Evolutionary conservation across 805 yeast genomes (phyloP).

Genomic region (Cyberlindnera bimundalis): DNA sequence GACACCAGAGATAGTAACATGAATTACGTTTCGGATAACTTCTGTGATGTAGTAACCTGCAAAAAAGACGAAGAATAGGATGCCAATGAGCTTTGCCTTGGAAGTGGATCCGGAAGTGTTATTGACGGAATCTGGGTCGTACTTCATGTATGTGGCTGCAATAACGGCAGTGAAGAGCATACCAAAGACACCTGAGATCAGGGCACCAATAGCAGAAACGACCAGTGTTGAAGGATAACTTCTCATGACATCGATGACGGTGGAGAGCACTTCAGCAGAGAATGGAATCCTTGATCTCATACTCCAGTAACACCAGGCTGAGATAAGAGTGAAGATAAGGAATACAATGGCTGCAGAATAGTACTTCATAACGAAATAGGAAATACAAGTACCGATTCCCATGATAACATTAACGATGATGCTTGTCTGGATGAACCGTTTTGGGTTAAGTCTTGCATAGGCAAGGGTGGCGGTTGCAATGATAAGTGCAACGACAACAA

Average conservation of each 20-base stretch:
- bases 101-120: slow-evolving; percentile 29
- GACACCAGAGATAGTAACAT: slow-evolving; percentile 77
- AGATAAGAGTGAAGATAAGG: slow-evolving; percentile 57
- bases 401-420: slow-evolving; percentile 62
- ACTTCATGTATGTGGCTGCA: slow-evolving; percentile 76
- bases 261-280: slow-evolving; percentile 64
- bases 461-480: slow-evolving; percentile 53
- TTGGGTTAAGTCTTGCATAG: slow-evolving; percentile 63
- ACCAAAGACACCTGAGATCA: slow-evolving; percentile 59
- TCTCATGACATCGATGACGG: slow-evolving; percentile 75
- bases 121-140: slow-evolving; percentile 45
- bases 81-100: slow-evolving; percentile 59
- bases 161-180: slow-evolving; percentile 63
- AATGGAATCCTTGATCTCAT: slow-evolving; percentile 70
- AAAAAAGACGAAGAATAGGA: slow-evolving; percentile 70
- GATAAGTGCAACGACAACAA: slow-evolving; percentile 55
- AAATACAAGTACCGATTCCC: slow-evolving; percentile 75
- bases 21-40: slow-evolving; percentile 75
- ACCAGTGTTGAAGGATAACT: slow-evolving; percentile 65
- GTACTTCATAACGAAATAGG: slow-evolving; percentile 61
- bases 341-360: slow-evolving; percentile 82
- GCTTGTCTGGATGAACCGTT: slow-evolving; percentile 63
- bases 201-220: slow-evolving; percentile 57
- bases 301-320: slow-evolving; percentile 71
- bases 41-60: slow-evolving; percentile 84